phyloP scores from a whole-genome alignment of 305 asterid species.

The Solanum hybrid region DNA sequence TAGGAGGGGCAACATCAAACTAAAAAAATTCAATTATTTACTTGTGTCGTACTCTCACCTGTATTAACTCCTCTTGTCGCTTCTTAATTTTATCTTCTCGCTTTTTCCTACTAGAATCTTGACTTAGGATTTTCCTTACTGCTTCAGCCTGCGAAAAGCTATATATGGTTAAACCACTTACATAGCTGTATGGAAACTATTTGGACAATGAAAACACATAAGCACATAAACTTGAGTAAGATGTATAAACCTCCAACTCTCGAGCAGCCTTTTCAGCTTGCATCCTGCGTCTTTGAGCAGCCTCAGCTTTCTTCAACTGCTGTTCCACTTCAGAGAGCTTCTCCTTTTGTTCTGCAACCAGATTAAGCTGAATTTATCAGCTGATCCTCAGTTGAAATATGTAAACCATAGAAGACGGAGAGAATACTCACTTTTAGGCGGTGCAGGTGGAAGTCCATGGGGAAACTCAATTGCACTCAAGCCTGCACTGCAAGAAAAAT shows the following conservation, averaged over 20 bases:
- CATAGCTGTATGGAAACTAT: background rate
- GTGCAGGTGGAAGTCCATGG: constrained; percentile 63
- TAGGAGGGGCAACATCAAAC: background rate
- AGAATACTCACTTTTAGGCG: constrained; percentile 56
- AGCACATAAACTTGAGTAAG: background rate
- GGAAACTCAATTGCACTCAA: constrained; percentile 40
- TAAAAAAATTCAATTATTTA: background rate
- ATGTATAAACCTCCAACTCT: constrained; percentile 57
- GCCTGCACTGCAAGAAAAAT: constrained; percentile 27
- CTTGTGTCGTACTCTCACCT: constrained; percentile 25
- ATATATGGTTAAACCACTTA: background rate
- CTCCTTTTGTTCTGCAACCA: constrained; percentile 56
- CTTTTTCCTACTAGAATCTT: constrained; percentile 80
- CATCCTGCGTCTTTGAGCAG: constrained; percentile 67
- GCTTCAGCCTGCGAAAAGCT: constrained; percentile 59
- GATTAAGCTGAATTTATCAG: background rate
- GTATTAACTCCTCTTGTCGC: constrained; percentile 48
- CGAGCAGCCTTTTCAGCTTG: constrained; percentile 80
- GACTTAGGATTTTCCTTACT: constrained; percentile 73
- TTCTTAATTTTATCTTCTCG: constrained; percentile 61
- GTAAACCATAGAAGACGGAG: background rate
- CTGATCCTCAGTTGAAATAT: background rate
- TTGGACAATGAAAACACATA: background rate
- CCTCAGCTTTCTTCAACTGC: constrained; percentile 76
- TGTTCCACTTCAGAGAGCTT: constrained; percentile 64